These are phyloP conservation scores for Bauhinia variegata DNA, from an alignment of 306 rosid species.

Conservation along the genomic window DNA sequence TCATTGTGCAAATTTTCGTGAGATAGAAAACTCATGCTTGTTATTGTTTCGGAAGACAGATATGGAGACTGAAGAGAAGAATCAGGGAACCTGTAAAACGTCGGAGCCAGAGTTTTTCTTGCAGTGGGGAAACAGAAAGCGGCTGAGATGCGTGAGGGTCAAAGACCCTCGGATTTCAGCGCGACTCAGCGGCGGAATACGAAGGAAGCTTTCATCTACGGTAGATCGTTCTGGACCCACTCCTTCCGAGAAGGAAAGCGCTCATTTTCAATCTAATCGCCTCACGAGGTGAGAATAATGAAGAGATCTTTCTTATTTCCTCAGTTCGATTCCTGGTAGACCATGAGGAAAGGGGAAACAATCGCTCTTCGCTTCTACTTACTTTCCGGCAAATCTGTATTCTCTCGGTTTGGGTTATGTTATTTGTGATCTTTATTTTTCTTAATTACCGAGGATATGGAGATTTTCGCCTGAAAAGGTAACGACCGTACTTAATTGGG, in stretches of 20 bases:
- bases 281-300: slow-evolving; percentile 56
- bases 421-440: too few relatives aligned
- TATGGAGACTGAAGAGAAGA: slow-evolving; percentile 75
- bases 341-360: background rate
- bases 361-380: background rate
- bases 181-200: slow-evolving; percentile 58
- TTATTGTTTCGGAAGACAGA: slow-evolving; percentile 27
- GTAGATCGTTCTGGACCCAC: slow-evolving; percentile 49
- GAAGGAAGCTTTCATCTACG: slow-evolving; percentile 53
- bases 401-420: background rate
- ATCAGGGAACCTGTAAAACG: slow-evolving; percentile 51
- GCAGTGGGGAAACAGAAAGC: slow-evolving; percentile 77
- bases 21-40: slow-evolving; percentile 5
- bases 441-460: background rate
- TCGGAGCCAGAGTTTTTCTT: slow-evolving; percentile 71
- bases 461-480: background rate
- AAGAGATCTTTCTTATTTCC: slow-evolving; percentile 16
- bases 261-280: slow-evolving; percentile 62
- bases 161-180: slow-evolving; percentile 70
- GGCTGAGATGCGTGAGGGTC: slow-evolving; percentile 73
- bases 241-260: slow-evolving; percentile 52
- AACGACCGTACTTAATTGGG: slow-evolving; percentile 7
- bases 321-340: slow-evolving; percentile 25
- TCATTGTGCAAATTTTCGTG: slow-evolving; percentile 6
- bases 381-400: background rate